These are phyloP conservation scores for Xylaria sp. DNA, from an alignment of 2,329 filamentous ascomycete genomes.

Conservation along the genomic window DNA sequence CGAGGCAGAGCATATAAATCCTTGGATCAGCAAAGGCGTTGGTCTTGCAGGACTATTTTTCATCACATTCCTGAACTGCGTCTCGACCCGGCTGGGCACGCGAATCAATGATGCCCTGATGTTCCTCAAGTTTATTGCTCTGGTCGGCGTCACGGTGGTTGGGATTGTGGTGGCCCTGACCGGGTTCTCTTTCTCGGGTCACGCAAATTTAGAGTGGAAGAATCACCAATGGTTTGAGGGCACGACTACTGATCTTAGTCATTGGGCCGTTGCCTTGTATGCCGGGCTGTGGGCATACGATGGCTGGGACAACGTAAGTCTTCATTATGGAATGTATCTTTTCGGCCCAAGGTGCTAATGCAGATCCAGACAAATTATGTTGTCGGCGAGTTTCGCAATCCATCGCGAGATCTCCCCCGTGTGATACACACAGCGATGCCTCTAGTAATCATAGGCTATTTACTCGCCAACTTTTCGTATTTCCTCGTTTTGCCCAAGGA, in stretches of 20 bases:
- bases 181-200: constrained; percentile 80
- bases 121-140: constrained; percentile 94
- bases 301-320: constrained; percentile 94
- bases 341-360: constrained; percentile 30
- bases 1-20: constrained; percentile 82
- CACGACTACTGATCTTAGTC: constrained; percentile 81
- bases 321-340: background rate
- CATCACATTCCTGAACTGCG: constrained; percentile 87
- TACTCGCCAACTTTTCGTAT: constrained; percentile 92
- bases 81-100: constrained; percentile 89
- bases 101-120: constrained; percentile 92
- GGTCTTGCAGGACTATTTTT: constrained; percentile 79
- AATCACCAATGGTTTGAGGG: constrained; percentile 87
- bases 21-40: constrained; percentile 91
- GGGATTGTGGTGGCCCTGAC: constrained; percentile 91
- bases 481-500: constrained; percentile 89
- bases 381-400: constrained; percentile 94
- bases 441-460: constrained; percentile 88
- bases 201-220: constrained; percentile 87
- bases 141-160: constrained; percentile 85
- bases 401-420: constrained; percentile 86
- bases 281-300: constrained; percentile 98
- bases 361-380: constrained; percentile 89
- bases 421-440: constrained; percentile 98
- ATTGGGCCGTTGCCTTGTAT: constrained; percentile 94